These are phyloP conservation scores for Xylaria grammica DNA, from an alignment of 495 filamentous ascomycete genomes.

Conservation along the genomic window DNA sequence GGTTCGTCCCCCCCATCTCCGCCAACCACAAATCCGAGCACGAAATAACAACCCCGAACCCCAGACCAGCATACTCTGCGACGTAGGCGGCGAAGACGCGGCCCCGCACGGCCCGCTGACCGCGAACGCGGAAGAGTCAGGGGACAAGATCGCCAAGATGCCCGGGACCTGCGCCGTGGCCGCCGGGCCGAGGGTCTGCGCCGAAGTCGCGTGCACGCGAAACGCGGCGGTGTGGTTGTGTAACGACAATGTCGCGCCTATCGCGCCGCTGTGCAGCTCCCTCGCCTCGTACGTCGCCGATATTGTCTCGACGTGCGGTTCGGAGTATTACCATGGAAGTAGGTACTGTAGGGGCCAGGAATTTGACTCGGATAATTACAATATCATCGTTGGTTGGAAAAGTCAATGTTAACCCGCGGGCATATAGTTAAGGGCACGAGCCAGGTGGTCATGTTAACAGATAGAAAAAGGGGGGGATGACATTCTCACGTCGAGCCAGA, in stretches of 20 bases:
- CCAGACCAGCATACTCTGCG: constrained; percentile 1
- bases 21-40: neutral
- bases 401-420: neutral
- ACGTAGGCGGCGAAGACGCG: constrained; percentile 7
- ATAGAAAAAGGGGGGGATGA: too few relatives aligned
- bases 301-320: constrained; percentile 4
- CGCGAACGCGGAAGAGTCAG: neutral
- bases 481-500: neutral
- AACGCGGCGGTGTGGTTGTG: constrained; percentile 24
- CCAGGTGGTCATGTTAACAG: neutral
- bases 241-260: constrained; percentile 13
- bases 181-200: constrained; percentile 9
- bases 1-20: neutral
- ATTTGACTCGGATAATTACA: constrained; percentile 18
- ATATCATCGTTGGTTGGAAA: constrained; percentile 18
- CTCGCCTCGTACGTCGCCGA: constrained; percentile 15
- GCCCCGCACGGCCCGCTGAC: neutral
- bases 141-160: neutral
- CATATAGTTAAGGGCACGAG: too few relatives aligned
- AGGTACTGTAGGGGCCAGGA: constrained; percentile 7
- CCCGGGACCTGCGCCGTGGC: neutral
- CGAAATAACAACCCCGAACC: neutral
- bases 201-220: constrained; percentile 2
- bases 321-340: neutral
- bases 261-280: constrained; percentile 1